phyloP scores from a whole-genome alignment of 192 early-diverging fungal species.

The Spizellomyces punctatus region DNA sequence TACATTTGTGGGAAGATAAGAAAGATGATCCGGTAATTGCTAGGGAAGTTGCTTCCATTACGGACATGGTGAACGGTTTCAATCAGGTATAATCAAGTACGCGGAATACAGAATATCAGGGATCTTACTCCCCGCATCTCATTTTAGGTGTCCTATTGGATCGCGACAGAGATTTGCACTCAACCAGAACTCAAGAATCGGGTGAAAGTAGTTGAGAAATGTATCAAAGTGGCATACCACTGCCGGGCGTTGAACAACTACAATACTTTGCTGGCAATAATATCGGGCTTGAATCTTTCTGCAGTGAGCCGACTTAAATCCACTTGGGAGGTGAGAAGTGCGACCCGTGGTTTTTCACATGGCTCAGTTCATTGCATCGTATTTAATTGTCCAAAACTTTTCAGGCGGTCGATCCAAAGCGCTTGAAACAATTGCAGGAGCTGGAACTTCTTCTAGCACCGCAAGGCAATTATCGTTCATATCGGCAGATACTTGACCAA shows the following conservation, averaged over 20 bases:
- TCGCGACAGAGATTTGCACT: conserved; percentile 46
- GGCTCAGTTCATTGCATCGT: too few relatives aligned
- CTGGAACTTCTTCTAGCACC: conserved; percentile 26
- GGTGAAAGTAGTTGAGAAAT: conserved; percentile 74
- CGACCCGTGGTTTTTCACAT: background rate
- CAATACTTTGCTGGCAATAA: conserved; percentile 49
- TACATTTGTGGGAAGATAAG: conserved; percentile 17
- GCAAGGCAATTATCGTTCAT: conserved; percentile 23
- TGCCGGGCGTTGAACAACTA: conserved; percentile 48
- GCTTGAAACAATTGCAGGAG: conserved; percentile 20
- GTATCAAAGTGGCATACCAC: conserved; percentile 66
- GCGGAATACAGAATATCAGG: background rate
- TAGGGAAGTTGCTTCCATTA: conserved; percentile 5
- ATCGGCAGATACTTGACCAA: conserved; percentile 6
- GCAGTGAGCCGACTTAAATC: conserved; percentile 50
- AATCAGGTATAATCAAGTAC: conserved; percentile 1
- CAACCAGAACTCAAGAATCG: conserved; percentile 85
- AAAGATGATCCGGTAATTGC: conserved; percentile 5
- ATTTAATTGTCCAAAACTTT: background rate
- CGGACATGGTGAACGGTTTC: conserved; percentile 20
- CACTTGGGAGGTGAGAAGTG: conserved; percentile 47
- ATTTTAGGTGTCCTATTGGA: conserved; percentile 33
- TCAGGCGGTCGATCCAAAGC: conserved; percentile 32
- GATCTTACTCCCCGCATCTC: background rate
- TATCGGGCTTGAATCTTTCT: conserved; percentile 48